Evolutionary conservation across 768 basidiomycete species (phyloP).

Genomic region (Termitomyces sp.): DNA sequence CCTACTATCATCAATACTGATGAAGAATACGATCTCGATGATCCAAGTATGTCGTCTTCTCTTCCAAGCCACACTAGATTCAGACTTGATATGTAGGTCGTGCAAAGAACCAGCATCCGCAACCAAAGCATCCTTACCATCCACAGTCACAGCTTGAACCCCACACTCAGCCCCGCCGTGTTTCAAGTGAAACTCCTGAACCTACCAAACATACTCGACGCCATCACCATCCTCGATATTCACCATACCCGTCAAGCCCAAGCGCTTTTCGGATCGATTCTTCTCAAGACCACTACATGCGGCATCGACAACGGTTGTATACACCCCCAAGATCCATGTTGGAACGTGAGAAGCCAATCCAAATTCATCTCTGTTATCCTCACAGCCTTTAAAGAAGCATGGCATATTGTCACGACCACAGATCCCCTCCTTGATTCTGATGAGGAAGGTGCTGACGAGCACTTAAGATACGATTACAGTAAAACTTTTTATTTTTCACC

Average conservation of each 20-base stretch:
- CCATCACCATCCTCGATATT: slow-evolving; percentile 28
- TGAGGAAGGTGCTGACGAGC: slow-evolving; percentile 63
- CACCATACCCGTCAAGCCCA: slow-evolving; percentile 27
- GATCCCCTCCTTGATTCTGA: slow-evolving; percentile 79
- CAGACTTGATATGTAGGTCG: not conserved
- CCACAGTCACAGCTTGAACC: slow-evolving; percentile 4
- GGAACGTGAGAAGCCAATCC: slow-evolving; percentile 48
- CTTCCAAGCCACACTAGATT: not conserved
- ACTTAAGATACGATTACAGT: slow-evolving; percentile 67
- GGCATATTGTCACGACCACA: slow-evolving; percentile 60
- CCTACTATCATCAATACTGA: slow-evolving; percentile 10
- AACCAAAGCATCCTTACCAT: slow-evolving; percentile 6
- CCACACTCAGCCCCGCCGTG: not conserved
- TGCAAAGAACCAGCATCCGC: slow-evolving; percentile 13
- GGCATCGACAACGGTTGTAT: slow-evolving; percentile 14
- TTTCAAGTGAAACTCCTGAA: slow-evolving; percentile 2
- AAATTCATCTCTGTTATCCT: not conserved
- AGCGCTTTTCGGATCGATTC: slow-evolving; percentile 2
- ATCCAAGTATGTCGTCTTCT: slow-evolving; percentile 7
- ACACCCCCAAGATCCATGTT: slow-evolving; percentile 50
- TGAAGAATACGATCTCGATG: slow-evolving; percentile 10
- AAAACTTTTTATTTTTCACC: slow-evolving; percentile 16
- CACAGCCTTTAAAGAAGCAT: slow-evolving; percentile 52
- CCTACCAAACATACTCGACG: not conserved
- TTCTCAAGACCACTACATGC: slow-evolving; percentile 2